These are phyloP conservation scores for Geum urbanum DNA, from an alignment of 306 rosid genomes.

Conservation along the genomic window DNA sequence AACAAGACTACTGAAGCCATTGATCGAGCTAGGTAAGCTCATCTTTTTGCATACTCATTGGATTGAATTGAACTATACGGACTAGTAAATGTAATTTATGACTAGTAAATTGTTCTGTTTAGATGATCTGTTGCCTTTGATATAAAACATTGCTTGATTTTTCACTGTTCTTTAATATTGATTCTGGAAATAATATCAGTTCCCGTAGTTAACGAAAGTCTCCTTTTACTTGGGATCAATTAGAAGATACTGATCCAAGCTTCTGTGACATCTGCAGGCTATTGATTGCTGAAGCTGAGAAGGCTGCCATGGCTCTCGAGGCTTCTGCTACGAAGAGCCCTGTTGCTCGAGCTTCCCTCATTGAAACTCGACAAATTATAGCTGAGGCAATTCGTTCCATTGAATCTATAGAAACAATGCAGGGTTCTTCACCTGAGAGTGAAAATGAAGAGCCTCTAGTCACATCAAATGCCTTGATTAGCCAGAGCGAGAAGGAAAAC, in stretches of 20 bases:
- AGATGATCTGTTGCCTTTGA: not conserved
- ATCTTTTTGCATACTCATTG: slow-evolving; percentile 2
- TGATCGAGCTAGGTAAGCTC: slow-evolving; percentile 74
- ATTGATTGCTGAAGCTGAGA: slow-evolving; percentile 92
- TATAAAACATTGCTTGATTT: not conserved
- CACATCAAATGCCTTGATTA: slow-evolving; percentile 28
- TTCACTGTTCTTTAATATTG: not conserved
- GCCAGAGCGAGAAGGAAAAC: slow-evolving; percentile 24
- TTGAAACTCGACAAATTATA: slow-evolving; percentile 82
- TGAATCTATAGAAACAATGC: slow-evolving; percentile 52
- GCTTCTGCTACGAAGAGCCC: slow-evolving; percentile 75
- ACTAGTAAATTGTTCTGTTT: not conserved
- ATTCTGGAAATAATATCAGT: no score
- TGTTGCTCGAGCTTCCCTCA: slow-evolving; percentile 70
- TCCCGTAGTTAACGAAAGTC: no score
- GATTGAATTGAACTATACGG: not conserved
- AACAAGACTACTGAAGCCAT: slow-evolving; percentile 60
- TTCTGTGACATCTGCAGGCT: slow-evolving; percentile 42
- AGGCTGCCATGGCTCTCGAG: slow-evolving; percentile 89
- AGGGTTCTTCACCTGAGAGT: slow-evolving; percentile 24
- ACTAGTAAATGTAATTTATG: not conserved
- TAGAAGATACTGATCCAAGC: no score
- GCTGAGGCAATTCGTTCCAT: slow-evolving; percentile 84
- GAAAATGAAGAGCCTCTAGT: slow-evolving; percentile 33
- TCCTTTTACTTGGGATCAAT: no score